A percentile compares a stretch with the other conserved stretches of the same genome.
These are phyloP conservation scores for Vinca minor DNA, from an alignment of 257 asterid species.

Conservation along the genomic window DNA sequence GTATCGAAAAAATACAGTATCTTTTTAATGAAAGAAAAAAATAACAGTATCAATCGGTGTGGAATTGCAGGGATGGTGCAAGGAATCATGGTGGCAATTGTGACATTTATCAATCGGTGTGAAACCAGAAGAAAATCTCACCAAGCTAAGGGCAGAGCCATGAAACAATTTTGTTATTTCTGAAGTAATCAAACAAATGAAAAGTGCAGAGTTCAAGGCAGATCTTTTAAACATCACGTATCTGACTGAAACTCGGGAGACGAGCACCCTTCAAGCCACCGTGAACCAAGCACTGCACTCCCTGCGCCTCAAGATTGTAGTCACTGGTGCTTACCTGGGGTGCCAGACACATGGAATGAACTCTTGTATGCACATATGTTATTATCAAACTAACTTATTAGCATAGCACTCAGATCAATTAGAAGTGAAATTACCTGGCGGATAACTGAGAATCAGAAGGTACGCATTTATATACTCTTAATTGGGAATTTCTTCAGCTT, in stretches of 20 bases:
- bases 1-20: not conserved
- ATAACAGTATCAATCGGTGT: slow-evolving; percentile 3
- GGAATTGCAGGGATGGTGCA: slow-evolving; percentile 32
- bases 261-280: slow-evolving; percentile 67
- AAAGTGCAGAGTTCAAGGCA: slow-evolving; percentile 17
- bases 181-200: slow-evolving; percentile 35
- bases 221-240: slow-evolving; percentile 51
- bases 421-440: slow-evolving; percentile 7
- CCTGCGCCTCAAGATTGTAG: slow-evolving; percentile 74
- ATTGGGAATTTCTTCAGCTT: slow-evolving; percentile 35
- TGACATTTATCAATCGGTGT: slow-evolving; percentile 19
- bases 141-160: slow-evolving; percentile 38
- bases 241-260: slow-evolving; percentile 56
- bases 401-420: slow-evolving; percentile 22
- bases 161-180: slow-evolving; percentile 32
- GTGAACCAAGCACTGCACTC: slow-evolving; percentile 55
- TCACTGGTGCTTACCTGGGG: slow-evolving; percentile 95
- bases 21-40: no score
- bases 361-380: slow-evolving; percentile 51
- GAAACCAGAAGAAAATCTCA: slow-evolving; percentile 39
- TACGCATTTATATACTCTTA: slow-evolving; percentile 1
- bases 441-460: not conserved
- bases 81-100: slow-evolving; percentile 46
- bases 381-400: slow-evolving; percentile 39
- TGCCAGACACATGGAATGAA: slow-evolving; percentile 76